Base-by-base conservation (phyloP, 192 early-diverging fungal genomes). In the Cladochytrium replicatum region DNA sequence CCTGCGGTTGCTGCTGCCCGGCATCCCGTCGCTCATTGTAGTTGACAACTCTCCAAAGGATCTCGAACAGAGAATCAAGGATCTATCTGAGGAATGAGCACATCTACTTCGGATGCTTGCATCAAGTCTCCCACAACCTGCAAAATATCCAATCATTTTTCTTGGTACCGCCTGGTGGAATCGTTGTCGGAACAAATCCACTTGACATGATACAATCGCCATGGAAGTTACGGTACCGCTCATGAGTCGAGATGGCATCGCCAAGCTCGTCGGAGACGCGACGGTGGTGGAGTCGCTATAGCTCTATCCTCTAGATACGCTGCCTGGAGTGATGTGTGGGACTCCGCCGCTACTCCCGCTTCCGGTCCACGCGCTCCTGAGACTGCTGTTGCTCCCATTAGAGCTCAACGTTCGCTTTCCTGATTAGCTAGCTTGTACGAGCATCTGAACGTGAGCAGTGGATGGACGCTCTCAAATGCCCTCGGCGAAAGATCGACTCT, bases 81-180 rank as follows among this genome's bases (percentile, higher is more conserved):
- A 84, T 77, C 29, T 66, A 61, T 1, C 54, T 63, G 23, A 82
- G 55, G 54, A 86, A 84, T 50, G 84, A 81, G 75, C 28, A 86
- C 67, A 57, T 87, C 83, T 1, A 78, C 48, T 46, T 83, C 78
- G 27, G 72, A 69, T 17, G 83, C 52, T 11, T 46, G 42, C 2
- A 19, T 22, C 27, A 69, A 69, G 11, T 74, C 46, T 24, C 29
- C 28, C 0, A 74, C 28, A 3, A 74, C 52, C 32, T 26, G 54
- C 25, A 56, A 62, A 44, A 75, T 57, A 37, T 55, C 63, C 6
- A 48, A 46, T 15, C 37, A 28, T 52, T 58, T 23, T 52, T 46
- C 24, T 60, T 42, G 25, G 47, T 38, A 29, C 50, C 48, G 11
- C 50, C 43, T 32, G 57, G 60, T 2, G 15, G 34, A 27, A n/a